These are phyloP conservation scores for Aspergillus coremiiformis DNA, from an alignment of 495 filamentous ascomycete genomes.

Conservation along the genomic window DNA sequence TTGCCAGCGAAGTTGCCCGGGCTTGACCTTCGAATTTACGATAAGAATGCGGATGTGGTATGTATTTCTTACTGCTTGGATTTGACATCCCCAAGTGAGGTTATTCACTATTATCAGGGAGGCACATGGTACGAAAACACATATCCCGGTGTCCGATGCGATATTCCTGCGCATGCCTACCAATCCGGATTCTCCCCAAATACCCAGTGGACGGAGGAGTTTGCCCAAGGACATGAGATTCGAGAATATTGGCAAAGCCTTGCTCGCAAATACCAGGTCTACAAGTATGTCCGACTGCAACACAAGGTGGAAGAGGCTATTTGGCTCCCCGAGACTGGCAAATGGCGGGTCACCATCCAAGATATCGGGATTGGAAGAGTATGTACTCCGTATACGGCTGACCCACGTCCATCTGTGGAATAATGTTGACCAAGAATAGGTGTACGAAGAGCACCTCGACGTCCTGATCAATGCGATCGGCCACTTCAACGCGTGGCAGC, in stretches of 20 bases:
- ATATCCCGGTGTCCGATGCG: slow-evolving; percentile 54
- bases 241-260: slow-evolving; percentile 55
- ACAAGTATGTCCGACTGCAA: slow-evolving; percentile 44
- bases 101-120: slow-evolving; percentile 23
- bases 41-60: slow-evolving; percentile 51
- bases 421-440: no score
- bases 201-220: slow-evolving; percentile 57
- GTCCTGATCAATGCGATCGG: slow-evolving; percentile 54
- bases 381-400: background rate
- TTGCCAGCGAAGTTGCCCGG: slow-evolving; percentile 45
- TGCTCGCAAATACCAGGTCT: slow-evolving; percentile 54
- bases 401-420: no score
- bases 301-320: slow-evolving; percentile 44
- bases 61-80: slow-evolving; percentile 2
- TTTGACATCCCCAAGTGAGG: background rate
- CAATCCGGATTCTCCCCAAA: slow-evolving; percentile 61
- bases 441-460: slow-evolving; percentile 48
- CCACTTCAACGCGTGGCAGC: slow-evolving; percentile 48
- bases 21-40: slow-evolving; percentile 46
- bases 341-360: slow-evolving; percentile 45
- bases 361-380: slow-evolving; percentile 31
- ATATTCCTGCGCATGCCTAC: slow-evolving; percentile 67
- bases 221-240: slow-evolving; percentile 58
- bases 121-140: slow-evolving; percentile 52
- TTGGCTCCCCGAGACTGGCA: slow-evolving; percentile 45